Conservation (phyloP, 208 protist species). For the Trypanosoma platydactyli region DNA sequence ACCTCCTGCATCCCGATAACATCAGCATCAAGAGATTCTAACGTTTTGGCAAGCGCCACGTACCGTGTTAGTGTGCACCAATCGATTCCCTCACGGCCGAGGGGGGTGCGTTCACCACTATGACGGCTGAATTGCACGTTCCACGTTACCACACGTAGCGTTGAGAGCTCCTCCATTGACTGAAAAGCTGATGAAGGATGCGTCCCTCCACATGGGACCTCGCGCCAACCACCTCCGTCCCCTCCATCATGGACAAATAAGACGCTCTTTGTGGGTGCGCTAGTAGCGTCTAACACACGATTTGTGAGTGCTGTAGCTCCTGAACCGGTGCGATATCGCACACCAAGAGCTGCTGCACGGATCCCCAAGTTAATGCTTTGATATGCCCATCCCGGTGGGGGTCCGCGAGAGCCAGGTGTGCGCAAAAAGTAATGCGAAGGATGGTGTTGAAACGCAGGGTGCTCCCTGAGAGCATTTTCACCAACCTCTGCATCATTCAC, state of each 20-base stretch:
- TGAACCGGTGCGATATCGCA: slow-evolving; percentile 37
- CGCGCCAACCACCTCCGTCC: slow-evolving; percentile 20
- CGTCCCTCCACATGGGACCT: slow-evolving; percentile 28
- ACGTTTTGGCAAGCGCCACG: slow-evolving; percentile 40
- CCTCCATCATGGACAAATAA: slow-evolving; percentile 24
- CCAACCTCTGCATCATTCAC: not conserved
- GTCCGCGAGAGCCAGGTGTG: slow-evolving; percentile 40
- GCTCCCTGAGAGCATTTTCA: slow-evolving; percentile 11
- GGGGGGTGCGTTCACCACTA: slow-evolving; percentile 48
- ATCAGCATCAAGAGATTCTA: slow-evolving; percentile 45
- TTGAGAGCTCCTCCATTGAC: slow-evolving; percentile 25
- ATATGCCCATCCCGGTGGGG: slow-evolving; percentile 64
- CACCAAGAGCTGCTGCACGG: slow-evolving; percentile 51
- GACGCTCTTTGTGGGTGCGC: slow-evolving; percentile 16
- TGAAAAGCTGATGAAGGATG: not conserved
- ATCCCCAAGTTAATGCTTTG: slow-evolving; percentile 66
- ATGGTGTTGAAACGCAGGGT: slow-evolving; percentile 50
- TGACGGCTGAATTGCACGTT: slow-evolving; percentile 60
- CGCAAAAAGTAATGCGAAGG: slow-evolving; percentile 68
- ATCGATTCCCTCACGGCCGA: slow-evolving; percentile 54
- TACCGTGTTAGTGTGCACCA: slow-evolving; percentile 63
- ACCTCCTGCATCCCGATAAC: slow-evolving; percentile 69
- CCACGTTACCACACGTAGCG: slow-evolving; percentile 49
- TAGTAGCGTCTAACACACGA: slow-evolving; percentile 28
- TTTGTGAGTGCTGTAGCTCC: slow-evolving; percentile 25